Base-by-base conservation (phyloP, 495 filamentous ascomycete genomes). In the Hyaloscypha bicolor region DNA sequence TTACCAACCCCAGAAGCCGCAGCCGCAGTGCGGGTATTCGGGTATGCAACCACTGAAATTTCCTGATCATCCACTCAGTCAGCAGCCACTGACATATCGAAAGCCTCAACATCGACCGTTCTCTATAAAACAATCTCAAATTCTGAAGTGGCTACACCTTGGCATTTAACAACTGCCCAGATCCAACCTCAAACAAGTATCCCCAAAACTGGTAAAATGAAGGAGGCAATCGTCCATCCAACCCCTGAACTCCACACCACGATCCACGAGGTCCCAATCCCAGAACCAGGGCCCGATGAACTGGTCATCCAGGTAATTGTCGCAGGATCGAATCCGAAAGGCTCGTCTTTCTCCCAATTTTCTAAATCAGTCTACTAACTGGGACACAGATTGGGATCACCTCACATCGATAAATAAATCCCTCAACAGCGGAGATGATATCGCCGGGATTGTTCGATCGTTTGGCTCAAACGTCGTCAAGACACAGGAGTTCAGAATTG, bases 371-470 rank as follows among this genome's bases (percentile, higher is more conserved):
- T 19, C 42, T 12, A 48, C 16, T 48, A 3, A 48, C 9, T 19
- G 9, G 9, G 11, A 31, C n/a, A 52, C 22, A 66, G 72, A 72
- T 39, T 67, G 67, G 33, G 60, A 67, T 39, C 69, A 52, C 57
- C 68, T n/a, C 74, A 78, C 68, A 14, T 2, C 31, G 6, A 22
- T 29, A 16, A 66, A 62, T 25, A 42, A 21, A 11, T 84, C 92
- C 73, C 92, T 96, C 73, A 91, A 96, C 73, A 87, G 95, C 37
- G 93, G 93, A 68, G 93, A 96, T 81, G 93, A 96, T 79, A 93
- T 93, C 33, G 90, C 93, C 32, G 93, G 93, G 60, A 85, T 89
- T 71, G 76, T 97, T 63, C 82, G 95, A 69, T 88, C 91, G 6
- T 88, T 88, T 51, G 92, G 93, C 64, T 84, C 91, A 61, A 87